phyloP scores from a whole-genome alignment of 352 stramenopile species.

The Phytophthora megakarya region DNA sequence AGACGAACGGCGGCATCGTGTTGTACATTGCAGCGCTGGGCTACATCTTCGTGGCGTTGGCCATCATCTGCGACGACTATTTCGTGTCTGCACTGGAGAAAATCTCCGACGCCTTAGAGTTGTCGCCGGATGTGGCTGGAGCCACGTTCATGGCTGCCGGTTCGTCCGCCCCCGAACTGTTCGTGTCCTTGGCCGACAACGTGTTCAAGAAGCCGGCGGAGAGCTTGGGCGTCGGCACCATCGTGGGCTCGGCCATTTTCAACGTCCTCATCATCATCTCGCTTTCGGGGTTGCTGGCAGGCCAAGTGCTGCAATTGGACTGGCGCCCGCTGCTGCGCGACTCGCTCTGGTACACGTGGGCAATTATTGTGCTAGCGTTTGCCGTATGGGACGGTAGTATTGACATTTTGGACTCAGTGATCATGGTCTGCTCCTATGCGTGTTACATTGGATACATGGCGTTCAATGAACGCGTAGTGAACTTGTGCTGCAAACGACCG shows the following conservation, averaged over 20 bases:
- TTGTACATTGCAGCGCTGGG: slow-evolving; percentile 67
- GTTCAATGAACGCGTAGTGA: slow-evolving; percentile 65
- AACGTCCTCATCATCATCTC: slow-evolving; percentile 89
- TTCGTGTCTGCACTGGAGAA: slow-evolving; percentile 82
- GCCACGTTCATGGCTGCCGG: slow-evolving; percentile 87
- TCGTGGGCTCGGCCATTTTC: slow-evolving; percentile 89
- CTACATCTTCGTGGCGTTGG: slow-evolving; percentile 86
- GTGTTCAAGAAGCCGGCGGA: slow-evolving; percentile 69
- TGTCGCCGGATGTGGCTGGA: slow-evolving; percentile 80
- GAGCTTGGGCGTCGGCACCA: slow-evolving; percentile 76
- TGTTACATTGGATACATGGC: slow-evolving; percentile 82
- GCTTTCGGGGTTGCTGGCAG: slow-evolving; percentile 69
- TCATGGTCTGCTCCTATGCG: slow-evolving; percentile 71
- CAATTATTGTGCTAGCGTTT: slow-evolving; percentile 59
- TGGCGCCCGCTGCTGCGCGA: slow-evolving; percentile 83
- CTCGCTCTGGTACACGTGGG: slow-evolving; percentile 76
- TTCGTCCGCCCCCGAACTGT: slow-evolving; percentile 82
- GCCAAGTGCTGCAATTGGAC: slow-evolving; percentile 69
- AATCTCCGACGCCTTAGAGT: slow-evolving; percentile 60
- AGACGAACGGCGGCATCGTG: slow-evolving; percentile 59
- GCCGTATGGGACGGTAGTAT: slow-evolving; percentile 69
- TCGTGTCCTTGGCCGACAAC: slow-evolving; percentile 79
- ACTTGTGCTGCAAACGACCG: slow-evolving; percentile 57
- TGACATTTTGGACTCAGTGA: slow-evolving; percentile 56
- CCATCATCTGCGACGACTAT: slow-evolving; percentile 91